A percentile compares a stretch with the other conserved stretches of the same genome.
These are phyloP conservation scores for Termitomyces sp. DNA, from an alignment of 1,284 basidiomycete species.

Conservation along the genomic window DNA sequence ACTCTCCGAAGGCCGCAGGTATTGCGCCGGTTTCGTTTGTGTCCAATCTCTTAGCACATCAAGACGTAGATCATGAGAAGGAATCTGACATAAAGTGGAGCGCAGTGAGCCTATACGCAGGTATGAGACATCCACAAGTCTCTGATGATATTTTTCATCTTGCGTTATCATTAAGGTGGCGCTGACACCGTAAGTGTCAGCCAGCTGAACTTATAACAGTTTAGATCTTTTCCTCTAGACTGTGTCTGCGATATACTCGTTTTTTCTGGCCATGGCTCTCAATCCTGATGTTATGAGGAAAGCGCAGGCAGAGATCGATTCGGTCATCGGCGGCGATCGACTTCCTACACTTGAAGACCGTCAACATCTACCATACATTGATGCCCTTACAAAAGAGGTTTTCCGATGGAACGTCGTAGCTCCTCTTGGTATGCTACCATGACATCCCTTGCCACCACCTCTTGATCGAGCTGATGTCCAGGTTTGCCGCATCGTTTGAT, in stretches of 20 bases:
- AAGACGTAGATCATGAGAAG: not conserved
- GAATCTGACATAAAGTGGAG: not conserved
- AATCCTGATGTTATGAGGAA: conserved; percentile 16
- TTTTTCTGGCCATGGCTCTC: not conserved
- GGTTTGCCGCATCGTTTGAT: not conserved
- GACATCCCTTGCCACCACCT: no score
- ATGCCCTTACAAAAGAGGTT: not conserved
- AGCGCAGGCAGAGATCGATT: conserved; percentile 43
- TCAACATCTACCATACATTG: not conserved
- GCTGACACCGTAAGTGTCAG: conserved; percentile 2
- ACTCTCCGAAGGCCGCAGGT: conserved; percentile 26
- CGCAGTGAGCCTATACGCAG: not conserved
- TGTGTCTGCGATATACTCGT: not conserved
- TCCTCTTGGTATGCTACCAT: not conserved
- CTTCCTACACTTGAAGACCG: not conserved
- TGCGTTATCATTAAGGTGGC: not conserved
- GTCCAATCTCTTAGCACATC: conserved; percentile 6
- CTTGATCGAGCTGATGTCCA: not conserved
- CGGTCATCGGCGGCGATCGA: conserved; percentile 24
- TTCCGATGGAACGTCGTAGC: not conserved
- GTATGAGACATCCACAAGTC: not conserved
- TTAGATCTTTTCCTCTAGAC: not conserved
- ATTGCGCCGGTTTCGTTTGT: conserved; percentile 30
- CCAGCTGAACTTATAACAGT: not conserved
- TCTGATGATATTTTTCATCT: not conserved